Evolutionary conservation across 1,139 yeast species (phyloP), one percentile per base, ranked within the genome.

Genomic region (Yamadazyma spencermartinsiae): DNA sequence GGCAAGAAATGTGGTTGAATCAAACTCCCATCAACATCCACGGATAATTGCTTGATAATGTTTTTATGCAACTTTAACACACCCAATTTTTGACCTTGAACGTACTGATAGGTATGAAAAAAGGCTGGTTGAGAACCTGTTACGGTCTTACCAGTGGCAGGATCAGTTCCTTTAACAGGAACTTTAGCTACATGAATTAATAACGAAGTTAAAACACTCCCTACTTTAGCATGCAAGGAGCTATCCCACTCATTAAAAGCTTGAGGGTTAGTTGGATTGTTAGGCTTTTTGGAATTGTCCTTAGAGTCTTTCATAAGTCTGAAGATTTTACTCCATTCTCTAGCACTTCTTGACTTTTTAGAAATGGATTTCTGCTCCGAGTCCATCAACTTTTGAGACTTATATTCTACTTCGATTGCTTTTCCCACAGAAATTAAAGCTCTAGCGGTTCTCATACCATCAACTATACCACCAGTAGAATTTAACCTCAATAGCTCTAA

Each of bases 1-100:
- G 99, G 99, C 42, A 94, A 71, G 46, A 79, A 72, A 60, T 92
- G 98, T 0, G 98, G 96, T 52, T 85, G 92, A 5, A 90, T 79
- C 2, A 84, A 72, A 40, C 84, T 82, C 10, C 78, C 73, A 33
- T 82, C 63, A 16, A 80, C 72, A 44, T 84, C 90, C 2, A 84
- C 81, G 6, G 89, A 82, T 41, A 90, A 63, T 52, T 76, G 80
- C 33, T 76, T 72, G 8, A 83, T 76, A 38, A 92, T 73, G 18
- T 77, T 72, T 48, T 80, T 79, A 58, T 92, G 96, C 7, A 88
- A 67, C 48, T 82, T 84, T 43, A 92, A 67, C 9, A 90, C 82
- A 27, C 99, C 99, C 24, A 88, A 63, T 52, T 82, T 82, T 44
- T 80, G 80, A 26, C 98, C 96, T 42, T 76, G 76, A 38, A 79